These are phyloP conservation scores for Globisporangium irregulare DNA, from an alignment of 352 stramenopile species.

Conservation along the genomic window DNA sequence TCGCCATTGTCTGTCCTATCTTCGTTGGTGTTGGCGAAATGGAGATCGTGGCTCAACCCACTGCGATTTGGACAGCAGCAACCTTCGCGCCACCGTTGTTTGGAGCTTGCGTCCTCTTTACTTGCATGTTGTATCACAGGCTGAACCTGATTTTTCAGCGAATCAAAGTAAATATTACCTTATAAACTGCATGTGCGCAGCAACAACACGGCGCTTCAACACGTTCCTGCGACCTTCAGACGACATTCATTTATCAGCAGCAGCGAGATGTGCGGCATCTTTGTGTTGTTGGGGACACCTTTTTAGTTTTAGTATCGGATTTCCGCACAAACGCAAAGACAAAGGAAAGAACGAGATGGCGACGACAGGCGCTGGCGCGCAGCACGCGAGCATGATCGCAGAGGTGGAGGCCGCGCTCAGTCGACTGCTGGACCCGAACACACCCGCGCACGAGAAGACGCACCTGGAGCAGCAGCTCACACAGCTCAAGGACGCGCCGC, in stretches of 20 bases:
- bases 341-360: slow-evolving; percentile 3
- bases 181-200: too few species aligned
- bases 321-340: background rate
- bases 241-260: slow-evolving; percentile 1
- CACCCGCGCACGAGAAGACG: slow-evolving; percentile 37
- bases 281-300: background rate
- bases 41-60: background rate
- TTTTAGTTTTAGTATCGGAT: slow-evolving; percentile 2
- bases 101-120: background rate
- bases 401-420: slow-evolving; percentile 59
- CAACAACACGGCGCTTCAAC: background rate
- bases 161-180: too few species aligned
- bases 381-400: slow-evolving; percentile 36
- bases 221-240: slow-evolving; percentile 6
- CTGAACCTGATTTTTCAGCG: background rate
- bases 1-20: background rate
- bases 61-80: background rate
- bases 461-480: slow-evolving; percentile 61
- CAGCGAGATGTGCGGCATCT: background rate
- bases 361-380: background rate
- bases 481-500: slow-evolving; percentile 50
- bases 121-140: background rate
- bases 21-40: background rate
- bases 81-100: background rate
- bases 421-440: slow-evolving; percentile 58